Evolutionary conservation across 2,329 filamentous ascomycete genomes (phyloP).

Genomic region (Penicillium sp.): DNA sequence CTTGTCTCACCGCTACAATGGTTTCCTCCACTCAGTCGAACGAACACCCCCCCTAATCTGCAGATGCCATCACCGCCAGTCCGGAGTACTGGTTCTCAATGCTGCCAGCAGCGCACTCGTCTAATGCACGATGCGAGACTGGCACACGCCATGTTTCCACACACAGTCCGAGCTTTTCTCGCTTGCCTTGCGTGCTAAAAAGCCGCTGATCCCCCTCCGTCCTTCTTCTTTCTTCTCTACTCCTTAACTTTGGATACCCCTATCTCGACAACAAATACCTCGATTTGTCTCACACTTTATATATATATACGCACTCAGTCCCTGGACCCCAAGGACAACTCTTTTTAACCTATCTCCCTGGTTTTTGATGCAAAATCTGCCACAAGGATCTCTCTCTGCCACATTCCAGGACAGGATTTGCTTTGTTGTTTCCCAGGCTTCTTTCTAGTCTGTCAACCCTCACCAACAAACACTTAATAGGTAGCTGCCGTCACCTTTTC

Average conservation of each 20-base stretch:
- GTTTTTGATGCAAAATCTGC: slow-evolving; percentile 22
- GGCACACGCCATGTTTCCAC: slow-evolving; percentile 26
- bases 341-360: slow-evolving; percentile 19
- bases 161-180: slow-evolving; percentile 11
- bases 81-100: slow-evolving; percentile 17
- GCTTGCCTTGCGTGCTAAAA: slow-evolving; percentile 24
- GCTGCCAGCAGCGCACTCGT: slow-evolving; percentile 23
- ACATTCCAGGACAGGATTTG: slow-evolving; percentile 36
- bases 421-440: slow-evolving; percentile 33
- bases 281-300: slow-evolving; percentile 5
- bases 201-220: slow-evolving; percentile 20
- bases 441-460: slow-evolving; percentile 24
- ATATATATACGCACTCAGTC: slow-evolving; percentile 3
- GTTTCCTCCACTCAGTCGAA: slow-evolving; percentile 22
- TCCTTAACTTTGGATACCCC: slow-evolving; percentile 21
- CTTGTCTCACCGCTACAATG: slow-evolving; percentile 28
- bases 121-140: slow-evolving; percentile 21
- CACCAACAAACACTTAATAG: slow-evolving; percentile 39
- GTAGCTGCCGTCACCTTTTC: slow-evolving; percentile 45
- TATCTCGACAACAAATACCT: slow-evolving; percentile 6
- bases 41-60: slow-evolving; percentile 14
- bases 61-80: slow-evolving; percentile 25
- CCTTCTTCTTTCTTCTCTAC: slow-evolving; percentile 14
- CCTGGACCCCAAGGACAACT: slow-evolving; percentile 17
- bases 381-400: slow-evolving; percentile 33